Conservation (phyloP, 164 flowering plant species). For the Echeveria elegans region DNA sequence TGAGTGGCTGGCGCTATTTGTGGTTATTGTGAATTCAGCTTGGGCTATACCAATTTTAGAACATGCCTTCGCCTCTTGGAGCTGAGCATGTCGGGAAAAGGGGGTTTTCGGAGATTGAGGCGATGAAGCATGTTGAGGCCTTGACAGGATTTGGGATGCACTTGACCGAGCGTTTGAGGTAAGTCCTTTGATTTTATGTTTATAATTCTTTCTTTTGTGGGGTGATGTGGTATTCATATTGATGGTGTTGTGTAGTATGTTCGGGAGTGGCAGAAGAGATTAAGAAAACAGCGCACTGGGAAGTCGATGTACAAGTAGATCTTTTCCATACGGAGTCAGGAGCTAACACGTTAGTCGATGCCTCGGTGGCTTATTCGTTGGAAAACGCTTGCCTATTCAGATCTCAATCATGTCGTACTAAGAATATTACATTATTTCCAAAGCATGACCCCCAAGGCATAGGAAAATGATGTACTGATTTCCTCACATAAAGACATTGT, state of each 20-base stretch:
- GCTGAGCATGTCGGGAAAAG: constrained; percentile 68
- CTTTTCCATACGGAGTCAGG: constrained; percentile 64
- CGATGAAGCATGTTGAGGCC: constrained; percentile 64
- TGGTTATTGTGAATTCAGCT: constrained; percentile 26
- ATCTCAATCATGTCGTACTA: constrained; percentile 64
- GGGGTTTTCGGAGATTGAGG: constrained; percentile 78
- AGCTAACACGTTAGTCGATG: constrained; percentile 48
- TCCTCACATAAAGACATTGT: constrained; percentile 96
- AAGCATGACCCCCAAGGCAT: constrained; percentile 62
- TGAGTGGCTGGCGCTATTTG: constrained; percentile 38
- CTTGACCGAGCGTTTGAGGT: constrained; percentile 77
- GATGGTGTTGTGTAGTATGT: constrained; percentile 47
- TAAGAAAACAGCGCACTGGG: constrained; percentile 79
- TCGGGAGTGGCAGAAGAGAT: constrained; percentile 45
- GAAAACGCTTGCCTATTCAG: constrained; percentile 84
- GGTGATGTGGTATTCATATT: constrained; percentile 2
- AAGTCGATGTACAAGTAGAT: constrained; percentile 85
- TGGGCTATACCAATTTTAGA: constrained; percentile 66
- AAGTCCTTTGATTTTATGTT: not conserved
- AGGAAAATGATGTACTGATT: constrained; percentile 71
- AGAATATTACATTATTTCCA: constrained; percentile 76
- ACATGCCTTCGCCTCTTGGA: constrained; percentile 48
- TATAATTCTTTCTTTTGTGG: not conserved
- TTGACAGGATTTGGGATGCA: constrained; percentile 69
- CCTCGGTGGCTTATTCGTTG: constrained; percentile 70